A percentile compares a stretch with the other conserved stretches of the same genome.
Conservation (phyloP, 192 early-diverging fungal genomes). For the Borealophlyctis nickersoniae region DNA sequence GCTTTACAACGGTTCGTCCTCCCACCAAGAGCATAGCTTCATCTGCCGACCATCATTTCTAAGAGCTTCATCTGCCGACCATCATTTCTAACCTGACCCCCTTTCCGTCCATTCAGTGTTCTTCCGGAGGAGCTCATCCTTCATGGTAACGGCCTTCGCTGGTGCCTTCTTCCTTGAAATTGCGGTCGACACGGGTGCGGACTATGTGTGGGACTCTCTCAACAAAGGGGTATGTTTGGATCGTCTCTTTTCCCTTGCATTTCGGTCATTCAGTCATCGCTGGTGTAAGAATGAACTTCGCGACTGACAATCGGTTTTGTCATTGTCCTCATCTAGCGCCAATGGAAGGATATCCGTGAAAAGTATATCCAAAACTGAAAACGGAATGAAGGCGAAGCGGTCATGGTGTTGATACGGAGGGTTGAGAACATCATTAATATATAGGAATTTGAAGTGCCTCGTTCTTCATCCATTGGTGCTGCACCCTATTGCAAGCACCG, state of each 20-base stretch:
- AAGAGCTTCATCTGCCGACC: background rate
- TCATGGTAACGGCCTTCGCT: conserved; percentile 63
- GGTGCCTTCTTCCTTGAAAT: conserved; percentile 72
- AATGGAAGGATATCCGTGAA: conserved; percentile 79
- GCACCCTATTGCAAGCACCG: too few relatives aligned
- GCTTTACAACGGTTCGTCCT: background rate
- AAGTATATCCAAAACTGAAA: conserved; percentile 1
- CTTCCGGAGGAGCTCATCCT: conserved; percentile 71
- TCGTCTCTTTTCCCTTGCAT: background rate
- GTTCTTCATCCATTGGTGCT: too few relatives aligned
- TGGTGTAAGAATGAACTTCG: background rate
- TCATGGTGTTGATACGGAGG: too few relatives aligned
- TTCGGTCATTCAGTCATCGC: background rate
- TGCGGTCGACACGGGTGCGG: conserved; percentile 59
- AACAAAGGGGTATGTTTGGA: conserved; percentile 72
- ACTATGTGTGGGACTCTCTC: conserved; percentile 64
- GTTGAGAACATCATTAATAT: too few relatives aligned
- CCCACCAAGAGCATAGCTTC: too few relatives aligned
- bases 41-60: background rate
- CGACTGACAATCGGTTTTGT: conserved; percentile 9
- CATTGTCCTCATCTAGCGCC: conserved; percentile 52
- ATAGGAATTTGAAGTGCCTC: too few relatives aligned
- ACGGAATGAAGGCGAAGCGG: too few relatives aligned
- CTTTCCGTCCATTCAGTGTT: conserved; percentile 32
- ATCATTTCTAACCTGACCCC: background rate